These are phyloP conservation scores for Serpula lacrymans DNA, from an alignment of 768 basidiomycete species.

Conservation along the genomic window DNA sequence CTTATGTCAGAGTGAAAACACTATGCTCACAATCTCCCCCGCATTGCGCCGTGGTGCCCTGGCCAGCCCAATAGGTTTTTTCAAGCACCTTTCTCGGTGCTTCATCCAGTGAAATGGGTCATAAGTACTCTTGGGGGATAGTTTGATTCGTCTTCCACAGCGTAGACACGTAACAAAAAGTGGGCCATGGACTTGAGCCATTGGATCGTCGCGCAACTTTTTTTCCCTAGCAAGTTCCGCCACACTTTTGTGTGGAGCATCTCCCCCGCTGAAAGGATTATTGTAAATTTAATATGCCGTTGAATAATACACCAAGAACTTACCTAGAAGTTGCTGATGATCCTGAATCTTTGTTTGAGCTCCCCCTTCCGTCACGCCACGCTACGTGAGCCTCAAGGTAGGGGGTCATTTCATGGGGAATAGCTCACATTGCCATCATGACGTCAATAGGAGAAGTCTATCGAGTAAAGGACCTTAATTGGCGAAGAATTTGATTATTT, in stretches of 20 bases:
- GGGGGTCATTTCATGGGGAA: too few species aligned
- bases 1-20: neutral
- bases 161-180: slow-evolving; percentile 51
- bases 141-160: slow-evolving; percentile 57
- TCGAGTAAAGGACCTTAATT: too few species aligned
- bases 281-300: slow-evolving; percentile 10
- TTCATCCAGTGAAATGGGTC: slow-evolving; percentile 68
- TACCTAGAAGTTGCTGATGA: slow-evolving; percentile 21
- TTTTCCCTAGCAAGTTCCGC: slow-evolving; percentile 50
- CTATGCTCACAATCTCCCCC: slow-evolving; percentile 21
- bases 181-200: slow-evolving; percentile 49
- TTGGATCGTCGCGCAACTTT: slow-evolving; percentile 48
- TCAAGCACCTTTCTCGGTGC: slow-evolving; percentile 59
- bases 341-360: slow-evolving; percentile 14
- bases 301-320: too few species aligned
- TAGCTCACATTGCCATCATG: too few species aligned
- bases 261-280: slow-evolving; percentile 14
- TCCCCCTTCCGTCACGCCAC: slow-evolving; percentile 20
- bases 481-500: too few species aligned
- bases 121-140: slow-evolving; percentile 63
- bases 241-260: slow-evolving; percentile 30
- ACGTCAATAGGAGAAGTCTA: too few species aligned
- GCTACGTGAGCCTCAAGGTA: too few species aligned
- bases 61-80: slow-evolving; percentile 30
- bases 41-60: slow-evolving; percentile 12